Evolutionary conservation across 805 yeast genomes (phyloP), one percentile per base, ranked within the genome.

Genomic region (Ogataea glucozyma): DNA sequence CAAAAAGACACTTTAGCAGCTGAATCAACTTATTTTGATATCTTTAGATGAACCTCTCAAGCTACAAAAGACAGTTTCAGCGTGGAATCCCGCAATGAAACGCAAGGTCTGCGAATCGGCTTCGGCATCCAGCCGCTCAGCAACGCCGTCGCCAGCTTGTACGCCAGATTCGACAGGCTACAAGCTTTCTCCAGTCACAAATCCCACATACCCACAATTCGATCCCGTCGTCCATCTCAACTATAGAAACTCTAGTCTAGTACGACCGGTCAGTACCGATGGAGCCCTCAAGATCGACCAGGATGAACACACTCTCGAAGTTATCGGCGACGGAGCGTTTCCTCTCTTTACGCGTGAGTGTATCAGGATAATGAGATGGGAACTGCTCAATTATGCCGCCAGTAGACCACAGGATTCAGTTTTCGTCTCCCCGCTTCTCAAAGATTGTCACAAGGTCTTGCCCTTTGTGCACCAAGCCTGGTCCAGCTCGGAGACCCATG

Each of bases 391-490:
- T 14, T 53, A 37, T 64, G n/a, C n/a, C n/a, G n/a, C n/a, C n/a
- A n/a, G n/a, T n/a, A n/a, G n/a, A n/a, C n/a, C n/a, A n/a, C n/a
- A n/a, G n/a, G n/a, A n/a, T n/a, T n/a, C n/a, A n/a, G 16, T 38
- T 31, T 55, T 22, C 62, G 50, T 48, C 49, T 56, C 71, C 46
- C 54, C 72, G 48, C 35, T 58, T 41, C 43, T 62, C 2, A 17
- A 21, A 9, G 52, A 56, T 17, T 56, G 62, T 31, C 26, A 38
- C 40, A 22, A 51, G 58, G n/a, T 33, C 2, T 58, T 77, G 10
- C 82, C 80, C 0, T 79, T 79, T 52, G 67, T 72, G 1, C 63
- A 70, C 52, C 67, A 64, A 14, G 83, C 83, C 10, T 75, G 81
- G 79, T 70, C 70, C 4, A 73, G 74, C 50, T 76, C 78, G 8